Conservation (phyloP, 1,139 yeast species). For the Meyerozyma smithsonii region DNA sequence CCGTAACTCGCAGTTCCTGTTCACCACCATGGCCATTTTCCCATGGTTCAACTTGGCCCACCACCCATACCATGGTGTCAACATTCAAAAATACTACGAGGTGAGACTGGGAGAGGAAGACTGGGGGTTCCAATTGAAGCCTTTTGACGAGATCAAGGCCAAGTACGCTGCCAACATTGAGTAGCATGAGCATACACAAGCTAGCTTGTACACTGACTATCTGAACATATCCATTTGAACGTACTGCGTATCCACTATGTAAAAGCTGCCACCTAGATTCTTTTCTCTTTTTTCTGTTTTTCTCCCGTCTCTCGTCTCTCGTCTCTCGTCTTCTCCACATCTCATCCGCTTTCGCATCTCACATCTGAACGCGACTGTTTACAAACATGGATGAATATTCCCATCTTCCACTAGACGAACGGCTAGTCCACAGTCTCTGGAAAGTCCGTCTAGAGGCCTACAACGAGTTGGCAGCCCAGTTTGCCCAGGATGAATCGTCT, state of each 20-base stretch:
- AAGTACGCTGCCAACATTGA: slow-evolving; percentile 33
- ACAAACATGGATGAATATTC: slow-evolving; percentile 46
- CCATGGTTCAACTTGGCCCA: slow-evolving; percentile 83
- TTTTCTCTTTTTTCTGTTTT: not conserved
- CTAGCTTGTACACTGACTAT: no score
- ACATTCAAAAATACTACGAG: slow-evolving; percentile 65
- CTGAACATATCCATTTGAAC: no score
- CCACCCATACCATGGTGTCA: slow-evolving; percentile 83
- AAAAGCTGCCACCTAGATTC: no score
- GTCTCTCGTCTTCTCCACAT: not conserved
- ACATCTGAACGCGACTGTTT: not conserved
- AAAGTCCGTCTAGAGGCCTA: slow-evolving; percentile 82
- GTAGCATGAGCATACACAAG: slow-evolving; percentile 13
- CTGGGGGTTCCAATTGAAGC: slow-evolving; percentile 45
- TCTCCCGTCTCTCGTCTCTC: not conserved
- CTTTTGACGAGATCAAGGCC: slow-evolving; percentile 43
- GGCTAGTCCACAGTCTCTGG: slow-evolving; percentile 78
- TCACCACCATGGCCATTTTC: slow-evolving; percentile 53
- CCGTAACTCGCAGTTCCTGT: slow-evolving; percentile 75
- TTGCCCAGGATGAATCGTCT: slow-evolving; percentile 37
- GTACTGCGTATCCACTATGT: no score
- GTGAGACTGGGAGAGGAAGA: slow-evolving; percentile 52
- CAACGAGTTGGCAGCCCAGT: slow-evolving; percentile 54
- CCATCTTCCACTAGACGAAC: slow-evolving; percentile 59
- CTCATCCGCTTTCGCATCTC: not conserved